Percentiles rank a stretch among this genome's conserved stretches.
Conservation (phyloP, 176 grass and related monocot species). For the Aegilops umbellulata region DNA sequence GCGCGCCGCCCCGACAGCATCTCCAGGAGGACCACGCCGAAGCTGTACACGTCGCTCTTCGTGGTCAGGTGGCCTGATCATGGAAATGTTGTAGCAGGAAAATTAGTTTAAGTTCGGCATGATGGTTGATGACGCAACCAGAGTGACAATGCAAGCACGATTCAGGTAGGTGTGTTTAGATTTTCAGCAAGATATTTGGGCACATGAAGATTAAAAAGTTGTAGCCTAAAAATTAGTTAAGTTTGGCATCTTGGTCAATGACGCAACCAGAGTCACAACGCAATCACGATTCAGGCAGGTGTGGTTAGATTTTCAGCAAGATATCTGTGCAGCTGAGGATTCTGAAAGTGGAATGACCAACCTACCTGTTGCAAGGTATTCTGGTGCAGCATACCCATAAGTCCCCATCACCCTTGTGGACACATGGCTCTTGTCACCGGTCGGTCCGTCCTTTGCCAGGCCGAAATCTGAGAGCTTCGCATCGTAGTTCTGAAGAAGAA, state of each 20-base stretch:
- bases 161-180: not conserved
- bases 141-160: not conserved
- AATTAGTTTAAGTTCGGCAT: not conserved
- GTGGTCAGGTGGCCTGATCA: conserved; percentile 64
- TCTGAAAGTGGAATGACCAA: not conserved
- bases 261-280: not conserved
- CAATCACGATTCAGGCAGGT: not conserved
- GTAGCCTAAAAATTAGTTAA: not conserved
- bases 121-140: not conserved
- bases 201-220: not conserved
- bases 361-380: conserved; percentile 80
- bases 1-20: conserved; percentile 68
- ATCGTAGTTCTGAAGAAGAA: conserved; percentile 66
- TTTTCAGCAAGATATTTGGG: too few relatives aligned
- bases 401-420: conserved; percentile 91
- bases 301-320: not conserved
- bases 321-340: not conserved
- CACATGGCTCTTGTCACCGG: conserved; percentile 70
- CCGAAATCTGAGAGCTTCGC: conserved; percentile 94
- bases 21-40: conserved; percentile 85
- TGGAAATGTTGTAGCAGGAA: not conserved
- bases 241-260: not conserved
- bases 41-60: conserved; percentile 84
- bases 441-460: conserved; percentile 73
- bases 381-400: conserved; percentile 81